A percentile compares a stretch with the other conserved stretches of the same genome.
Evolutionary conservation across 2,329 filamentous ascomycete genomes (phyloP).

Genomic region (Pseudogymnoascus sp.): DNA sequence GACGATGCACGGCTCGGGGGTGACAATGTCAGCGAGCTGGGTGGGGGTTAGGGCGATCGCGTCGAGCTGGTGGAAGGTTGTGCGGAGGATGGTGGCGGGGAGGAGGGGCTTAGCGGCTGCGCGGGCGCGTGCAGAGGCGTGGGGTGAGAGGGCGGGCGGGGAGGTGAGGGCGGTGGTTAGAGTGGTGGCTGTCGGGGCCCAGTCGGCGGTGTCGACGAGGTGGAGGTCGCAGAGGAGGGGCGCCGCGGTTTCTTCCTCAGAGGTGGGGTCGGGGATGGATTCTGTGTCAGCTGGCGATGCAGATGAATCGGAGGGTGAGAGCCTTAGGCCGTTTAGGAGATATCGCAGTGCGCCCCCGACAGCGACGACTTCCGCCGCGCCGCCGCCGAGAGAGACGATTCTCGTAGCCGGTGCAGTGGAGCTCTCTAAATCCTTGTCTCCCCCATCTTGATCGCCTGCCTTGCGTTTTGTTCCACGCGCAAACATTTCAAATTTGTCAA

Average conservation of each 20-base stretch:
- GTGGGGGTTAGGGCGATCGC: conserved; percentile 36
- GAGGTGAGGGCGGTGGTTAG: conserved; percentile 52
- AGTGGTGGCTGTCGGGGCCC: conserved; percentile 55
- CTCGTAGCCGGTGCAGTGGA: not conserved
- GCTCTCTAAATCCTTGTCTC: conserved; percentile 1
- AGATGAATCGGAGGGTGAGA: conserved; percentile 8
- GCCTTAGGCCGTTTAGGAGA: conserved; percentile 19
- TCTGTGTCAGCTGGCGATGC: not conserved
- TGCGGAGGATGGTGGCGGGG: conserved; percentile 30
- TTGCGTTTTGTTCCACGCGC: conserved; percentile 1
- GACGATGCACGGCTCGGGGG: conserved; percentile 46
- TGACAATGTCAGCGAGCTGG: conserved; percentile 26
- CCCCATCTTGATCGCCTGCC: conserved; percentile 12
- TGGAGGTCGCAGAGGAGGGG: conserved; percentile 38
- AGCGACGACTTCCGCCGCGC: conserved; percentile 58
- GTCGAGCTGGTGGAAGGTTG: conserved; percentile 42
- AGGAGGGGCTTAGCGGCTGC: conserved; percentile 42
- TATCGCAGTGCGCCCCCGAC: conserved; percentile 46
- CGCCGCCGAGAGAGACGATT: conserved; percentile 33
- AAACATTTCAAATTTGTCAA: conserved; percentile 12
- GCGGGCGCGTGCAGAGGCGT: conserved; percentile 42
- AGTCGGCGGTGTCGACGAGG: conserved; percentile 78
- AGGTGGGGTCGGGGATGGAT: not conserved
- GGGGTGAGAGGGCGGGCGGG: conserved; percentile 43
- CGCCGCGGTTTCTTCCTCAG: not conserved